Percentiles rank a stretch among this genome's conserved stretches.
phyloP scores from a whole-genome alignment of 345 rosid species.

The Erysimum cheiranthoides region DNA sequence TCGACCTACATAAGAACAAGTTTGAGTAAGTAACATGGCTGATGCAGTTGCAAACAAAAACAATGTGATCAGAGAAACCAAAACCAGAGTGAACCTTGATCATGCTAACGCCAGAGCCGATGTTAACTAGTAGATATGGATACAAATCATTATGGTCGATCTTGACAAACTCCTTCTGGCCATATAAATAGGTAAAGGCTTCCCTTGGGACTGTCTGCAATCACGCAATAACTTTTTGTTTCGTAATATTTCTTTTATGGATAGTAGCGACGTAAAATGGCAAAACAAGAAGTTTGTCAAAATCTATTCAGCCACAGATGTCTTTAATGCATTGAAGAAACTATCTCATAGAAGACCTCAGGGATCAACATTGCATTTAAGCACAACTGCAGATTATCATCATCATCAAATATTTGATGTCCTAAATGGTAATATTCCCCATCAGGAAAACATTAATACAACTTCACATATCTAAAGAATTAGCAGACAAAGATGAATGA shows the following conservation, averaged over 20 bases:
- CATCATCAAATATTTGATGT: neutral
- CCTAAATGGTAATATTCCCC: neutral
- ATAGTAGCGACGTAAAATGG: neutral
- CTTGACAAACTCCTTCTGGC: conserved; percentile 71
- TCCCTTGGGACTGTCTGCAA: conserved; percentile 76
- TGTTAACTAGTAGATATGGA: conserved; percentile 90
- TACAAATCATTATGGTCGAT: conserved; percentile 76
- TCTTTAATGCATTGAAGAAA: neutral
- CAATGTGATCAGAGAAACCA: conserved; percentile 14
- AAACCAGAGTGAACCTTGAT: conserved; percentile 67
- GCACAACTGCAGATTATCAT: neutral
- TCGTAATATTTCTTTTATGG: neutral
- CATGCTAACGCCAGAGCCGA: conserved; percentile 96
- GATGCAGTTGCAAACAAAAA: neutral
- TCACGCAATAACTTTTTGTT: neutral
- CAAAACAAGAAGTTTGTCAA: neutral
- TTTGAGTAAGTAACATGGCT: neutral
- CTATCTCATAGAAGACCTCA: neutral
- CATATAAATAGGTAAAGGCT: conserved; percentile 76
- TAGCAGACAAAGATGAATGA: neutral
- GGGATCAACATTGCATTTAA: neutral
- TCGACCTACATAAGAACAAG: conserved; percentile 63
- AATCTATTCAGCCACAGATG: neutral
- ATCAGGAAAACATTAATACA: conserved; percentile 7
- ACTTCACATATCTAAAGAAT: neutral